Percentiles rank a stretch among this genome's conserved stretches.
phyloP scores from a whole-genome alignment of 306 rosid species.

The Quercus robur region DNA sequence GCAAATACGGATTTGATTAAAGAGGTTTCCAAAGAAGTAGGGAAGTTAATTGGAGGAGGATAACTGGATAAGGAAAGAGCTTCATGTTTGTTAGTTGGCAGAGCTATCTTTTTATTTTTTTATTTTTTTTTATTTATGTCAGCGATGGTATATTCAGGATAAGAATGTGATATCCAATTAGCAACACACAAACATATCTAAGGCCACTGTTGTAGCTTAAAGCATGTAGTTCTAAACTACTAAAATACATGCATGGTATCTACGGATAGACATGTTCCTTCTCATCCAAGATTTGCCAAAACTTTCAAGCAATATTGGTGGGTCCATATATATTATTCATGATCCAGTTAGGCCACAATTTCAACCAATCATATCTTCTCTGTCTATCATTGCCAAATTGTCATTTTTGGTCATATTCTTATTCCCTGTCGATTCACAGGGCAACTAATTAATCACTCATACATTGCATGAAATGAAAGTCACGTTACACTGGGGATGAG shows the following conservation, averaged over 20 bases:
- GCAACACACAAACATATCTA: slow-evolving; percentile 10
- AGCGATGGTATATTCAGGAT: slow-evolving; percentile 44
- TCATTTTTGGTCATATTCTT: not conserved
- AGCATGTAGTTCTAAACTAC: slow-evolving; percentile 6
- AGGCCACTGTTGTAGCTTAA: not conserved
- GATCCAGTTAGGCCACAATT: not conserved
- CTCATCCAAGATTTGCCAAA: slow-evolving; percentile 15
- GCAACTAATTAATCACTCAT: not conserved
- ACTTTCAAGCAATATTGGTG: not conserved
- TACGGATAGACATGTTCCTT: not conserved
- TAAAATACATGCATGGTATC: not conserved
- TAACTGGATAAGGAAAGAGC: not conserved
- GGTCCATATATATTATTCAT: not conserved
- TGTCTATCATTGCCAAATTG: not conserved
- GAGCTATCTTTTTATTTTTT: not conserved
- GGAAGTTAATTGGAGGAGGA: slow-evolving; percentile 5
- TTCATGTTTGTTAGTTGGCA: slow-evolving; percentile 8
- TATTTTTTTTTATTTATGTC: not conserved
- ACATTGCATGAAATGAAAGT: not conserved
- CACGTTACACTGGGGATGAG: not conserved
- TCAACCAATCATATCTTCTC: not conserved
- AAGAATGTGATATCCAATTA: slow-evolving; percentile 29
- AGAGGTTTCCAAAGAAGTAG: not conserved
- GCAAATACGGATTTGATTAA: too few species aligned
- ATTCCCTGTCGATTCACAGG: not conserved